Base-by-base conservation (phyloP, 306 rosid species). In the Lathyrus oleraceus region DNA sequence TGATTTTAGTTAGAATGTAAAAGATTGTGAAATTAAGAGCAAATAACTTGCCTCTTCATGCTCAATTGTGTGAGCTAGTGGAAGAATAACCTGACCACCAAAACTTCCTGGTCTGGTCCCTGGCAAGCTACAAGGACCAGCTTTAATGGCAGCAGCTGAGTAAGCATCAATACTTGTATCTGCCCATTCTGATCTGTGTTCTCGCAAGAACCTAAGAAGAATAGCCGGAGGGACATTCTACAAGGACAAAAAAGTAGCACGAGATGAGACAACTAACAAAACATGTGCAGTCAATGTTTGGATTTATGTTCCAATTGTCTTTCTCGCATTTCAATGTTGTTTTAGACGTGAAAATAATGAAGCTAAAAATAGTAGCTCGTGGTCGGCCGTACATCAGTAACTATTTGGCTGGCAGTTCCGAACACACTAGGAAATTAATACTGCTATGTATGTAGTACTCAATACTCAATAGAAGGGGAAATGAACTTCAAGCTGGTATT, bases 131-230 rank as follows among this genome's bases (percentile, higher is more conserved):
- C 97, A 87, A 5, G 97, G 97, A 56, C 95, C 95, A 9, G 95
- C 87, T 84, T 87, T 94, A 49, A 94, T 85, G 60, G 97, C 96
- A 61, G 99, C 87, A 23, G 97, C 96, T 54, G 96, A 88, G 70
- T 94, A 94, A 60, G 97, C 99, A 85, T 94, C 99, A 75, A 94
- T 94, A 35, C 89, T 89, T 83, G 89, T 91, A 81, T 91, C 99
- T 43, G 99, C 99, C 99, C 99, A 94, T 80, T 94, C 99, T 40
- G 97, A 94, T 51, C 99, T 82, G 81, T 94, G 97, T 76, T 94
- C 97, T 58, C 99, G 74, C 81, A 94, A 81, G 77, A 94, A 94
- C 78, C 99, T 84, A 51, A 94, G 86, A 69, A 94, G 97, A 76
- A 94, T 81, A 44, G 97, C 96, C 17, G 97, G 99, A 75, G 99